Evolutionary conservation across 306 rosid species (phyloP), one percentile per base, ranked within the genome.

Genomic region (Medicago arabica): DNA sequence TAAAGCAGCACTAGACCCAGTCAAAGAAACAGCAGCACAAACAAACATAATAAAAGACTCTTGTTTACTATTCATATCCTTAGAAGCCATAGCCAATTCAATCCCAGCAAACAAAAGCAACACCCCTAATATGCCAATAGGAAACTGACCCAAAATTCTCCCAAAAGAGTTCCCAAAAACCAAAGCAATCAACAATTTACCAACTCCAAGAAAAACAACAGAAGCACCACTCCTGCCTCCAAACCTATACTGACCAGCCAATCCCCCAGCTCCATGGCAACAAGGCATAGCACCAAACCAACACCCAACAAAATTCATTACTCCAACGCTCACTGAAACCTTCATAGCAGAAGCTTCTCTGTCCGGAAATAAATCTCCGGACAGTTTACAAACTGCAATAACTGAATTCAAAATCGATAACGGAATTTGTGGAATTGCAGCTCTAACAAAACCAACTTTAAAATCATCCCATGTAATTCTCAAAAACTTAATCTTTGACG

Each of bases 221-320:
- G 97, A 88, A 11, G 92, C 87, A 0, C 97, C 97, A 25, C 95
- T 87, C 75, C 97, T 81, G 1, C 96, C 97, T 1, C 97, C 97
- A 70, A 92, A 92, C 19, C 96, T 78, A 63, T 92, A 92, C 41
- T 89, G 97, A 6, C 97, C 97, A 0, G 97, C 97, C 2, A 92
- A 84, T 12, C 97, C 97, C 0, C 97, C 97, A 0, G 97, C 97
- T 4, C 96, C 96, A 49, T 92, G 97, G 72, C 97, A 92, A 17
- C 90, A 90, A 8, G 97, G 96, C 96, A 92, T 88, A 25, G 97
- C 96, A 17, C 97, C 97, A 71, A 91, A 89, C 97, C 97, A 92
- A 83, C 97, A 92, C 4, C 96, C 96, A 0, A 92, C 87, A 4
- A 89, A 88, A 73, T 92, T 92, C 97, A 92, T 89, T 0, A 89